A percentile compares a stretch with the other conserved stretches of the same genome.
phyloP scores from a whole-genome alignment of 805 yeast genomes.

The Priceomyces carsonii region DNA sequence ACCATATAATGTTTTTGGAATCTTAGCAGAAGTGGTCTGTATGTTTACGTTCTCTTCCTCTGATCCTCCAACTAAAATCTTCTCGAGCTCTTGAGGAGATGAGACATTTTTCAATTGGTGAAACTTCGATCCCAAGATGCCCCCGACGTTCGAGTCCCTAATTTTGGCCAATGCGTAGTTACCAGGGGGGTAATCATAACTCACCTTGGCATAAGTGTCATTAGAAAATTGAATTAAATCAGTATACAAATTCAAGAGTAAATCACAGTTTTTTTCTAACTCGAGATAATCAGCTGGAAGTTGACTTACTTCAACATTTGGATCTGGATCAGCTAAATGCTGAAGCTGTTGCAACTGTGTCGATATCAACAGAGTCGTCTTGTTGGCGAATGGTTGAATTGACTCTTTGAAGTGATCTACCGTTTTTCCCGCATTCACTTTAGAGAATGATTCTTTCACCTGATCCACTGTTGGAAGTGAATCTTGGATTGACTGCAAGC shows the following conservation, averaged over 20 bases:
- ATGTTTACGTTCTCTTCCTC: conserved; percentile 21
- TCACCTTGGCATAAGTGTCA: conserved; percentile 68
- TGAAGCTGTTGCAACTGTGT: conserved; percentile 59
- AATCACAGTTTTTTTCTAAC: conserved; percentile 67
- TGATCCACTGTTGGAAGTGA: conserved; percentile 41
- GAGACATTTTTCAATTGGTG: conserved; percentile 62
- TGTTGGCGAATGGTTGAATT: conserved; percentile 54
- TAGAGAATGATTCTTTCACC: conserved; percentile 37
- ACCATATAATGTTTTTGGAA: conserved; percentile 75
- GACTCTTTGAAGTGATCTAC: conserved; percentile 47
- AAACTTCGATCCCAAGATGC: conserved; percentile 55
- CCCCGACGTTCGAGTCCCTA: conserved; percentile 66
- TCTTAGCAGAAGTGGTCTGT: conserved; percentile 33
- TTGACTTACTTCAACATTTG: conserved; percentile 64
- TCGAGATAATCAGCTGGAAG: conserved; percentile 72
- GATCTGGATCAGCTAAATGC: conserved; percentile 33
- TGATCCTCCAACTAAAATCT: conserved; percentile 38
- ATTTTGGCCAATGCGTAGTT: conserved; percentile 49
- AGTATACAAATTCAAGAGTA: conserved; percentile 59
- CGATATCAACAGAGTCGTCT: conserved; percentile 60
- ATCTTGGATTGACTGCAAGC: conserved; percentile 41
- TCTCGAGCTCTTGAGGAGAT: conserved; percentile 67
- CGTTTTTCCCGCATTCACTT: conserved; percentile 39
- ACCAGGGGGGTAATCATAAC: conserved; percentile 81
- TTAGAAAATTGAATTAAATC: conserved; percentile 43